Conservation (phyloP, 2,329 filamentous ascomycete genomes). For the Ilyonectria destructans region DNA sequence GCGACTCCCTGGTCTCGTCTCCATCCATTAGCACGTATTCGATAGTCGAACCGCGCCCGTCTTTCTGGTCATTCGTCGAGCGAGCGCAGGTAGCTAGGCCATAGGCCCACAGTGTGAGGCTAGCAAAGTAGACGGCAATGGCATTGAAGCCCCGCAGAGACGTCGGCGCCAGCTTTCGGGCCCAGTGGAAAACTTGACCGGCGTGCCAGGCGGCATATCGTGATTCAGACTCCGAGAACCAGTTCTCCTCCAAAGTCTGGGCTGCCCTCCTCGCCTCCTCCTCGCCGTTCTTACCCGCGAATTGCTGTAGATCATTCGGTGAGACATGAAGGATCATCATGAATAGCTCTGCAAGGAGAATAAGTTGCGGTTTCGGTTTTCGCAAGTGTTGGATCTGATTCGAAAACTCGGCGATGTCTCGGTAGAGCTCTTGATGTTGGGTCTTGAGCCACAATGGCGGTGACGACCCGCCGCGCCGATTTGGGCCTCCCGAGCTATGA, state of each 20-base stretch:
- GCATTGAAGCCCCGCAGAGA: conserved; percentile 44
- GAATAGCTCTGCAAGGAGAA: conserved; percentile 44
- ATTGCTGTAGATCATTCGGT: conserved; percentile 40
- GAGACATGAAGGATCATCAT: conserved; percentile 48
- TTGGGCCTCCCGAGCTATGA: conserved; percentile 20
- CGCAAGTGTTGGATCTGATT: conserved; percentile 32
- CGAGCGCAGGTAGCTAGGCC: conserved; percentile 34
- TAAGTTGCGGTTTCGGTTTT: conserved; percentile 32
- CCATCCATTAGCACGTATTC: conserved; percentile 40
- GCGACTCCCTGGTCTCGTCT: conserved; percentile 35
- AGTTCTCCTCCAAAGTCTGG: conserved; percentile 36
- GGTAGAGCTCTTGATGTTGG: conserved; percentile 46
- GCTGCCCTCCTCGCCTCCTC: conserved; percentile 40
- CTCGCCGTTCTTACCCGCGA: conserved; percentile 43
- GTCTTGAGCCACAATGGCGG: conserved; percentile 40
- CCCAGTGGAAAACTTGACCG: conserved; percentile 44
- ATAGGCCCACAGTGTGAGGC: conserved; percentile 45
- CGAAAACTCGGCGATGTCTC: conserved; percentile 37
- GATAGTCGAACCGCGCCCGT: conserved; percentile 12
- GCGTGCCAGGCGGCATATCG: conserved; percentile 47
- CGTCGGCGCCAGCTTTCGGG: conserved; percentile 39
- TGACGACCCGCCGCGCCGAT: conserved; percentile 24
- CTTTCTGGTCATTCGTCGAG: conserved; percentile 24
- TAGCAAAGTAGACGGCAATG: conserved; percentile 45
- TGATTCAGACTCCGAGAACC: conserved; percentile 38